Evolutionary conservation across 176 grass and related monocot species (phyloP).

Genomic region (Bromus sterilis): DNA sequence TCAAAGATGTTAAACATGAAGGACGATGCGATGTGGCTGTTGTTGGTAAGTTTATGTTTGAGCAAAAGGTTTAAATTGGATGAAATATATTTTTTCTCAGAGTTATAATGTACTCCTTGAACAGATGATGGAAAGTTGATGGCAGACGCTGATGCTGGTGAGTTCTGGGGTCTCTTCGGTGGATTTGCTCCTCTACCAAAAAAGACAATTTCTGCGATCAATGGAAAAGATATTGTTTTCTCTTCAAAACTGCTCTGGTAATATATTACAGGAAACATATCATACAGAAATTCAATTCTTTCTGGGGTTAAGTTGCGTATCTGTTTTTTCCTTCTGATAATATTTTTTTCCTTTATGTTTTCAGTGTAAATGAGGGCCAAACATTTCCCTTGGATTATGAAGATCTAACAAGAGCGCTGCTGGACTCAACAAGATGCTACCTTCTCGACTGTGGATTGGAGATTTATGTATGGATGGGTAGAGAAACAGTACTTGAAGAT

Average conservation of each 20-base stretch:
- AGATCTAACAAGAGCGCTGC: slow-evolving; percentile 55
- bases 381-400: slow-evolving; percentile 43
- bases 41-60: slow-evolving; percentile 54
- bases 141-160: slow-evolving; percentile 96
- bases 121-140: slow-evolving; percentile 96
- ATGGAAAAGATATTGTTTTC: slow-evolving; percentile 45
- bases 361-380: slow-evolving; percentile 78
- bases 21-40: slow-evolving; percentile 81
- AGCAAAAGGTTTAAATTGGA: slow-evolving; percentile 13
- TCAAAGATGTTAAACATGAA: slow-evolving; percentile 92
- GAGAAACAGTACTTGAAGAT: slow-evolving; percentile 81
- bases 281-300: neutral
- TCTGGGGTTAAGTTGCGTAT: slow-evolving; percentile 1
- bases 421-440: slow-evolving; percentile 87
- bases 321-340: neutral
- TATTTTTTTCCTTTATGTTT: neutral
- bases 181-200: slow-evolving; percentile 95
- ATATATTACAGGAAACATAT: slow-evolving; percentile 23
- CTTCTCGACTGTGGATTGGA: slow-evolving; percentile 76
- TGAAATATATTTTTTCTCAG: neutral
- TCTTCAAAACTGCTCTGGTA: slow-evolving; percentile 66
- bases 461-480: slow-evolving; percentile 94
- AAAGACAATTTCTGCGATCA: slow-evolving; percentile 55
- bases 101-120: slow-evolving; percentile 30
- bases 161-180: slow-evolving; percentile 93